These are phyloP conservation scores for Casaregolazyma lundiana DNA, from an alignment of 1,139 yeast species.

Conservation along the genomic window DNA sequence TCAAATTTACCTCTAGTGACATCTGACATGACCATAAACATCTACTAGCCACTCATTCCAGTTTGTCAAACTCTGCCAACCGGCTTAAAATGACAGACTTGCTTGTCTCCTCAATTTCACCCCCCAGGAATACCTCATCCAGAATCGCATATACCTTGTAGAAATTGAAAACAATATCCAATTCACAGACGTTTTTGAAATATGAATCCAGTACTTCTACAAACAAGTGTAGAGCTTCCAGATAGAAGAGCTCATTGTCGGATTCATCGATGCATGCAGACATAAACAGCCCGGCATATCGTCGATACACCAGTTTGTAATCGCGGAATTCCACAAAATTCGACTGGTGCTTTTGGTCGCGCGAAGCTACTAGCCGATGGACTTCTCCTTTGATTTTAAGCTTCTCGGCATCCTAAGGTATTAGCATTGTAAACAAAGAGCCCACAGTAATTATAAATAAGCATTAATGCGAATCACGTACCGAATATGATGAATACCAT, in stretches of 20 bases:
- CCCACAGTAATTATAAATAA: background rate
- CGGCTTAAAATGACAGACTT: slow-evolving; percentile 70
- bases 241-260: slow-evolving; percentile 76
- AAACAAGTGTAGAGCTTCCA: slow-evolving; percentile 81
- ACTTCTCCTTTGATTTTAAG: slow-evolving; percentile 54
- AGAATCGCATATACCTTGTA: slow-evolving; percentile 85
- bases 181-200: slow-evolving; percentile 89
- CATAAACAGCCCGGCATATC: slow-evolving; percentile 90
- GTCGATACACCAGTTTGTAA: slow-evolving; percentile 71
- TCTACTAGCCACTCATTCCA: no score
- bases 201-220: slow-evolving; percentile 85
- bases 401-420: slow-evolving; percentile 47
- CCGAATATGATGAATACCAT: slow-evolving; percentile 55
- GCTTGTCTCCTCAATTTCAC: slow-evolving; percentile 81
- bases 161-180: slow-evolving; percentile 90
- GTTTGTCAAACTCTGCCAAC: slow-evolving; percentile 38
- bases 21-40: no score
- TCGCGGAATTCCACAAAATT: slow-evolving; percentile 49
- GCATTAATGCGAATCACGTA: slow-evolving; percentile 22
- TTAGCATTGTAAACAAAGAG: background rate
- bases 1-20: no score
- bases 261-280: slow-evolving; percentile 68
- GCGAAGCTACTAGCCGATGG: slow-evolving; percentile 73
- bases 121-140: slow-evolving; percentile 80
- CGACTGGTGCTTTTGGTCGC: slow-evolving; percentile 75